Conservation (phyloP, 2,329 filamentous ascomycete species). For the Penicillium sclerotiorum region DNA sequence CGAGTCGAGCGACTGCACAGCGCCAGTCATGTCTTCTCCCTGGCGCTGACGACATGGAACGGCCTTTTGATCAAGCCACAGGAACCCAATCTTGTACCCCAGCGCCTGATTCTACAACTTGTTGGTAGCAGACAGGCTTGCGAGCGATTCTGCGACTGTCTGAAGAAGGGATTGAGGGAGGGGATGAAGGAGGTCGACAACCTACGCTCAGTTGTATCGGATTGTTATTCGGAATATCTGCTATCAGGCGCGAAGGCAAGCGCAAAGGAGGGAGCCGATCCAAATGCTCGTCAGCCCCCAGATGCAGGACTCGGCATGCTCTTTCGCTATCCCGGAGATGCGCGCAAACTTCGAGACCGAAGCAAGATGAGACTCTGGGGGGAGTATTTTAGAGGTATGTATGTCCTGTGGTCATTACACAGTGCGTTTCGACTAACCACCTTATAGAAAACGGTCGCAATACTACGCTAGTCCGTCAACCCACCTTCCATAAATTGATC, state of each 20-base stretch:
- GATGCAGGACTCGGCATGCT: constrained; percentile 91
- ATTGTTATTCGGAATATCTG: constrained; percentile 90
- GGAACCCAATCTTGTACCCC: constrained; percentile 65
- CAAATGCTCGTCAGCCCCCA: constrained; percentile 60
- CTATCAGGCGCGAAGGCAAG: constrained; percentile 51
- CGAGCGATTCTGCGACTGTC: constrained; percentile 92
- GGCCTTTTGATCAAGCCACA: constrained; percentile 61
- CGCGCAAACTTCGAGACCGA: constrained; percentile 87
- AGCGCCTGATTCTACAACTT: constrained; percentile 89
- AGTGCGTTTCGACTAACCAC: constrained; percentile 15
- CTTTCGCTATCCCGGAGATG: constrained; percentile 92
- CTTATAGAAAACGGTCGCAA: constrained; percentile 83
- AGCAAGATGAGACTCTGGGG: constrained; percentile 98
- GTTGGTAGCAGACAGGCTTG: constrained; percentile 86
- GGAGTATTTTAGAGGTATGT: constrained; percentile 74
- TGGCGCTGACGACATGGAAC: constrained; percentile 96
- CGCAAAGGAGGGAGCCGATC: constrained; percentile 57
- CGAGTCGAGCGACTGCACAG: constrained; percentile 91
- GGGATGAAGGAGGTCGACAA: constrained; percentile 86
- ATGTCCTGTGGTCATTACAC: not conserved
- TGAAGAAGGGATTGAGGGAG: constrained; percentile 86
- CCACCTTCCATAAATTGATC: constrained; percentile 96
- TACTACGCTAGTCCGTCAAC: constrained; percentile 86
- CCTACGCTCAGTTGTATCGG: constrained; percentile 74
- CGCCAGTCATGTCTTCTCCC: constrained; percentile 86